Conservation (phyloP, 805 yeast species). For the Yamadazyma ubonensis region DNA sequence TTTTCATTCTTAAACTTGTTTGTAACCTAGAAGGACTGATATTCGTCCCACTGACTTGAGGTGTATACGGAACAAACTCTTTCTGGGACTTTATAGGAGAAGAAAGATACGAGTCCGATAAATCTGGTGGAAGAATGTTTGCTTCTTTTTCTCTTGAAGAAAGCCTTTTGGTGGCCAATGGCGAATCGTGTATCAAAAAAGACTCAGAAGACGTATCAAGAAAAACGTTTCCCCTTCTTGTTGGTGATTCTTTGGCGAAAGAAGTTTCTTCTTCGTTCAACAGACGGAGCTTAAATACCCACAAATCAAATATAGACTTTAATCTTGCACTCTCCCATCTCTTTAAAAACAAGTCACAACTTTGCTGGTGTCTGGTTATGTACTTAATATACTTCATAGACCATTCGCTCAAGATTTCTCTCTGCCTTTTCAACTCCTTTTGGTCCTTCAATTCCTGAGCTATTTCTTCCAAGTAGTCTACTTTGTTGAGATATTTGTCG, state of each 20-base stretch:
- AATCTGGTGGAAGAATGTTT: conserved; percentile 1
- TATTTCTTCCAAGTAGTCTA: conserved; percentile 24
- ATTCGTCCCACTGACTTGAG: conserved; percentile 19
- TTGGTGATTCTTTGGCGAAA: neutral
- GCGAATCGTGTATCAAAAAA: conserved; percentile 29
- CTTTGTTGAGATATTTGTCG: conserved; percentile 26
- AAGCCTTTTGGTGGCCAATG: conserved; percentile 24
- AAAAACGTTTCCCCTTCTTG: conserved; percentile 11
- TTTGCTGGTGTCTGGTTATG: conserved; percentile 33
- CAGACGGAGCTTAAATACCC: conserved; percentile 28
- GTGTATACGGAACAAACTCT: conserved; percentile 19
- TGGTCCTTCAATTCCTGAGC: conserved; percentile 31
- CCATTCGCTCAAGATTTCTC: conserved; percentile 34
- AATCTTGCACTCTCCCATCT: conserved; percentile 30
- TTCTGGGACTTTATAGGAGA: conserved; percentile 36
- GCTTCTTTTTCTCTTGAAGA: conserved; percentile 7
- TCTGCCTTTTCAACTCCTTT: conserved; percentile 25
- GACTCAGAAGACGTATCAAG: conserved; percentile 19
- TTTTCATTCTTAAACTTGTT: conserved; percentile 35
- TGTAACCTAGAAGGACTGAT: conserved; percentile 38
- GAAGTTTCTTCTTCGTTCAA: neutral
- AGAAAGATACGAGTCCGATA: conserved; percentile 24
- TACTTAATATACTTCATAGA: conserved; percentile 33
- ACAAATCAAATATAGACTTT: conserved; percentile 35
- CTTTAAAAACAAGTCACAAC: conserved; percentile 31